Evolutionary conservation across 441 rosid genomes (phyloP).

Genomic region (Isatis lusitanica): DNA sequence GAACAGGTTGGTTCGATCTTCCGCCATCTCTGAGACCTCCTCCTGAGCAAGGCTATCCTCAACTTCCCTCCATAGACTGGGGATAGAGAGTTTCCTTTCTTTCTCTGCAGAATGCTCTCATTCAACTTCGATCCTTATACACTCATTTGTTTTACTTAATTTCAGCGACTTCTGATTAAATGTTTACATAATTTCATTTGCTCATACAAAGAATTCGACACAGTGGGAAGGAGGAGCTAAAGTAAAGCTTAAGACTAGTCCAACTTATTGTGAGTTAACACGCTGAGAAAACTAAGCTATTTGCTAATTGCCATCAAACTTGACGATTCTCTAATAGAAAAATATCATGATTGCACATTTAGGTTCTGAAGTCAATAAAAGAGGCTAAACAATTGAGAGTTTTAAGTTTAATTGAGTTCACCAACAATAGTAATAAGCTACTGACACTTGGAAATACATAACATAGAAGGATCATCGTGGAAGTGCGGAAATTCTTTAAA

Average conservation of each 20-base stretch:
- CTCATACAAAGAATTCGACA: slow-evolving; percentile 7
- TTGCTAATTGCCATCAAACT: neutral
- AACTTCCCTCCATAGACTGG: slow-evolving; percentile 76
- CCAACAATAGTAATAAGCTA: neutral
- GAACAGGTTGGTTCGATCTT: slow-evolving; percentile 70
- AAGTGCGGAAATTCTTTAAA: neutral
- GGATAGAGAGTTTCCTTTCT: slow-evolving; percentile 46
- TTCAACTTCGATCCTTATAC: neutral
- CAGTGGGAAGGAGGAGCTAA: neutral
- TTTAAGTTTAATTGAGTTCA: neutral
- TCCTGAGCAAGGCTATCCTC: slow-evolving; percentile 70
- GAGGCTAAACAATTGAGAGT: neutral
- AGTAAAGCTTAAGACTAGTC: neutral
- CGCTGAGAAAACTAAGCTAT: neutral
- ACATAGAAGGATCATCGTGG: neutral
- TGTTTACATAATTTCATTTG: slow-evolving; percentile 50
- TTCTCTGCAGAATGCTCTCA: neutral
- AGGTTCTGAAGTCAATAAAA: neutral
- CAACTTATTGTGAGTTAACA: neutral
- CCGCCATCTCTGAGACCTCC: slow-evolving; percentile 91
- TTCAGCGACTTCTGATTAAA: slow-evolving; percentile 65
- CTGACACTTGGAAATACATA: neutral
- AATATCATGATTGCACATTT: neutral
- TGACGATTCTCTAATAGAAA: neutral
- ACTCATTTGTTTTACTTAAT: neutral